Percentiles rank a stretch among this genome's conserved stretches.
phyloP scores from a whole-genome alignment of 371 early-diverging fungal genomes.

The Lichtheimia corymbifera region DNA sequence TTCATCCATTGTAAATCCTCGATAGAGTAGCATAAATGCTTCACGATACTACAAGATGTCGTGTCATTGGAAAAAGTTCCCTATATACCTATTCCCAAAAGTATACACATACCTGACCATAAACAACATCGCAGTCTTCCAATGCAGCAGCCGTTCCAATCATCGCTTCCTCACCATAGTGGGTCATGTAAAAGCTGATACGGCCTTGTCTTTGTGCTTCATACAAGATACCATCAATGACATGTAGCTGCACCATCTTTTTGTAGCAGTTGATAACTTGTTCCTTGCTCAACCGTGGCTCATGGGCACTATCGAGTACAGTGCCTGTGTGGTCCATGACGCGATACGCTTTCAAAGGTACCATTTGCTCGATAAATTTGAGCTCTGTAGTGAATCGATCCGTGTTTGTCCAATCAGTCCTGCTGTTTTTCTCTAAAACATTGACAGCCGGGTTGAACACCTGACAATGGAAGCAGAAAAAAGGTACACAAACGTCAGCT shows the following conservation, averaged over 20 bases:
- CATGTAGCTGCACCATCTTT: constrained; percentile 87
- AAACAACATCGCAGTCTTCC: constrained; percentile 84
- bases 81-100: not conserved
- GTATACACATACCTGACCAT: constrained; percentile 64
- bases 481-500: not conserved
- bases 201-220: constrained; percentile 98
- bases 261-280: constrained; percentile 80
- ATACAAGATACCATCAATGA: constrained; percentile 92
- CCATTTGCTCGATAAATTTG: constrained; percentile 11
- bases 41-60: constrained; percentile 79
- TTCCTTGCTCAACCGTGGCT: constrained; percentile 77
- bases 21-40: constrained; percentile 88
- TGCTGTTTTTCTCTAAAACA: not conserved
- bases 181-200: constrained; percentile 97
- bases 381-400: constrained; percentile 17
- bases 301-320: constrained; percentile 56
- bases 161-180: constrained; percentile 96
- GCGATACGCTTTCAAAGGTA: constrained; percentile 84
- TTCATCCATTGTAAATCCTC: constrained; percentile 92
- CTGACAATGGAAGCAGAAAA: not conserved
- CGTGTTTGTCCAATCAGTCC: constrained; percentile 13
- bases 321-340: constrained; percentile 92
- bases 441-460: constrained; percentile 3
- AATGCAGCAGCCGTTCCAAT: constrained; percentile 92
- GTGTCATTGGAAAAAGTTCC: too few relatives aligned